Evolutionary conservation across 441 rosid species (phyloP).

Genomic region (Pelargonium myrrhifolium): DNA sequence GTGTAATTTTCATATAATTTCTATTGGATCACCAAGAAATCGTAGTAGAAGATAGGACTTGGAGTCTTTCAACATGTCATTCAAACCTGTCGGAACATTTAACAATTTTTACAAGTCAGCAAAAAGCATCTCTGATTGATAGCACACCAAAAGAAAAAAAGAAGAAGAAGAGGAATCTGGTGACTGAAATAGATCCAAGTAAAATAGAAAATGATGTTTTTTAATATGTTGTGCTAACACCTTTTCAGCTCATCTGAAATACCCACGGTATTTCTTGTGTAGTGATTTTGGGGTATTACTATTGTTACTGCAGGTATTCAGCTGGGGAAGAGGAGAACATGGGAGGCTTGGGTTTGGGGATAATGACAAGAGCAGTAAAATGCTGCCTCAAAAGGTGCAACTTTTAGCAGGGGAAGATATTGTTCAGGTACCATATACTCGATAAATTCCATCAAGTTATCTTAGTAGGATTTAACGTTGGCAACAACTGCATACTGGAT

Average conservation of each 20-base stretch:
- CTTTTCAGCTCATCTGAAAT: neutral
- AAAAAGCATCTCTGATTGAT: too few species aligned
- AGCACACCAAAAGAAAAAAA: too few species aligned
- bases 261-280: neutral
- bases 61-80: neutral
- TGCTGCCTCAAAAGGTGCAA: constrained; percentile 88
- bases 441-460: neutral
- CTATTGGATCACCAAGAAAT: neutral
- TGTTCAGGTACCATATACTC: constrained; percentile 49
- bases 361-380: constrained; percentile 95
- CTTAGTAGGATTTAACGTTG: neutral
- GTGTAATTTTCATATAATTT: too few species aligned
- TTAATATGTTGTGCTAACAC: too few species aligned
- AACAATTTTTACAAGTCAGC: too few species aligned
- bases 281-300: neutral
- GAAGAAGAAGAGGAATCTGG: too few species aligned
- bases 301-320: constrained; percentile 54
- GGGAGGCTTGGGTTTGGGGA: constrained; percentile 98
- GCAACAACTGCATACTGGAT: too few species aligned
- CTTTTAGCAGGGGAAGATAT: constrained; percentile 75
- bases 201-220: too few species aligned
- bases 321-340: constrained; percentile 99
- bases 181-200: too few species aligned
- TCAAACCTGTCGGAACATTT: neutral
- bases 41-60: neutral